Base-by-base conservation (phyloP, 2,329 filamentous ascomycete species). In the Akanthomyces dipterigenus region DNA sequence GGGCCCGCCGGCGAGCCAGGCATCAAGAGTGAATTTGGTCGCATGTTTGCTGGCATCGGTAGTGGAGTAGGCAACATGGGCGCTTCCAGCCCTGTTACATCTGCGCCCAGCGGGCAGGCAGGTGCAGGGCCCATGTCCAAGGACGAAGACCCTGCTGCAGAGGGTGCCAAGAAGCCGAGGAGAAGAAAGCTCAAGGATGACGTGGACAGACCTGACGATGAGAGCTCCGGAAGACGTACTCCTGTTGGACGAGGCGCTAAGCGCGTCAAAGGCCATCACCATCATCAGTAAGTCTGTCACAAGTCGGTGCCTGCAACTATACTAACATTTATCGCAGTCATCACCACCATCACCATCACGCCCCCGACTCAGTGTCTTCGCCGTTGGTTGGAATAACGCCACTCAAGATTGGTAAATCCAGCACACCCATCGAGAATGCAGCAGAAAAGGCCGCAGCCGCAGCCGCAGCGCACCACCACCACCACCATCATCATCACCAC, bases 21-120 rank as follows among this genome's bases (percentile, higher is more conserved):
- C 48, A 96, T 97, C 70, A 96, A 97, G 79, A 96, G 88, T 71
- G 93, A 97, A 72, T 93, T 97, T 71, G 93, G 93, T 31, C 88
- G 91, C 64, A 96, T 97, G 82, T 97, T 96, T 75, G 91, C 91
- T 20, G 93, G 93, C n/a, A 91, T 98, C 66, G 93, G 80, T 63
- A 83, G 78, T 66, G 83, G 79, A 64, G 79, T 82, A 36, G 79
- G 75, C 64, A 77, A 74, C 45, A 78, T 82, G 62, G 78, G 77
- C 26, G 75, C 79, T 40, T 79, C 82, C 16, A 84, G 81, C 66
- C 82, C 83, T 2, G 76, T 80, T 3, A 73, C 80, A 1, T 71
- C 75, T 7, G 67, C 67, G 4, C 65, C 71, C 43, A 75, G 46
- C 68, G 78, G 63, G 70, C 78, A 81, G 1, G 85, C 81, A 62